A percentile compares a stretch with the other conserved stretches of the same genome.
Evolutionary conservation across 257 asterid genomes (phyloP).

Genomic region (Solanum ahanhuiri): DNA sequence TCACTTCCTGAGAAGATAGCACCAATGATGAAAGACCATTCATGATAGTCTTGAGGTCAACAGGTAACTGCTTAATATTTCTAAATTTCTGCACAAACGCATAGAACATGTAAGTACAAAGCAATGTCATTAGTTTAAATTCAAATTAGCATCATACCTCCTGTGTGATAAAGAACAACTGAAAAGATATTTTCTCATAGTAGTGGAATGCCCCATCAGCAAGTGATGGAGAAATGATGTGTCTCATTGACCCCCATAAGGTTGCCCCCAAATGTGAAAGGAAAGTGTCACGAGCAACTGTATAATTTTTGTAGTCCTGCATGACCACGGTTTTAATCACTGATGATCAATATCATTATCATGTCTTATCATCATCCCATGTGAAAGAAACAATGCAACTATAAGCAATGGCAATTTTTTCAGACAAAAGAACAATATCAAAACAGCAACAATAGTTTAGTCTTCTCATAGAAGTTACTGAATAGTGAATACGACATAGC

Average conservation of each 20-base stretch:
- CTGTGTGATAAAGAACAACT: conserved; percentile 80
- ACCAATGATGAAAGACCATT: conserved; percentile 73
- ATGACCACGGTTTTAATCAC: background rate
- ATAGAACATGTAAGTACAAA: background rate
- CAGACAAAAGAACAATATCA: background rate
- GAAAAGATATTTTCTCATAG: conserved; percentile 87
- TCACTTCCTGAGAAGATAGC: conserved; percentile 76
- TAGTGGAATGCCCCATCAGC: conserved; percentile 98
- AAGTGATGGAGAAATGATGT: conserved; percentile 86
- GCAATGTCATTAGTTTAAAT: background rate
- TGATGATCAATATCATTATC: background rate
- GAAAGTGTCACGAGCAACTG: conserved; percentile 94
- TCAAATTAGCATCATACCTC: conserved; percentile 44
- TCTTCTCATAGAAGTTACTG: background rate
- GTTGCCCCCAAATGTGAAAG: conserved; percentile 97
- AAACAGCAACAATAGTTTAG: background rate
- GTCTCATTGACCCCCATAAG: conserved; percentile 94
- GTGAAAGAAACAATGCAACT: background rate
- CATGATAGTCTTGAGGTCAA: conserved; percentile 64
- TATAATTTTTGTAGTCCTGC: conserved; percentile 82
- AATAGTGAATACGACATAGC: background rate
- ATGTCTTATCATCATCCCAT: background rate
- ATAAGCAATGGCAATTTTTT: background rate
- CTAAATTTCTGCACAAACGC: conserved; percentile 50
- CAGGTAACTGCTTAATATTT: conserved; percentile 53